Percentiles rank a stretch among this genome's conserved stretches.
These are phyloP conservation scores for Aspergillus neoniger DNA, from an alignment of 2,329 filamentous ascomycete species.

Conservation along the genomic window DNA sequence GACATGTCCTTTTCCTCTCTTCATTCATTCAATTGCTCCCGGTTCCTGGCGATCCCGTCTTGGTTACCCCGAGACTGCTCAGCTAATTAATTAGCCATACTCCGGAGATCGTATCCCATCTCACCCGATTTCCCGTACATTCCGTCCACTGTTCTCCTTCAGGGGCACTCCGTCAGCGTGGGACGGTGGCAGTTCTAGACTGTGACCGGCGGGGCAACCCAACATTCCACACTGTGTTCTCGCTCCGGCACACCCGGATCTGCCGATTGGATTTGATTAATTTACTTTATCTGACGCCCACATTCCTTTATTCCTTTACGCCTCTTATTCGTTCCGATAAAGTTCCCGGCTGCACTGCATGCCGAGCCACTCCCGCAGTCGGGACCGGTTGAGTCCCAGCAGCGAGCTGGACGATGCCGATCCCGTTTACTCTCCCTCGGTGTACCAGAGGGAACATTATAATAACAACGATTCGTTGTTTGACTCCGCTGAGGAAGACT, in stretches of 20 bases:
- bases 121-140: no score
- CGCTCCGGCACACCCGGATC: neutral
- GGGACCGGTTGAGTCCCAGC: constrained; percentile 34
- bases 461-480: neutral
- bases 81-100: no score
- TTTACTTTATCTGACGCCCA: neutral
- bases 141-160: neutral
- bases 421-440: constrained; percentile 14
- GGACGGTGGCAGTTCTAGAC: neutral
- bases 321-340: constrained; percentile 4
- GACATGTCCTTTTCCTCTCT: neutral
- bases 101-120: no score
- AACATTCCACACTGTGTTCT: neutral
- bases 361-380: constrained; percentile 37
- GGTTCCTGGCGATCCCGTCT: neutral
- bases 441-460: constrained; percentile 8
- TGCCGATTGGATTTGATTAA: neutral
- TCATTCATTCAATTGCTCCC: neutral
- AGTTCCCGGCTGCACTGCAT: constrained; percentile 24
- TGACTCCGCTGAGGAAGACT: neutral
- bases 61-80: neutral
- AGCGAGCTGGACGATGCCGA: constrained; percentile 23
- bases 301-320: neutral
- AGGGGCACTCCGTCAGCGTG: neutral
- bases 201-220: neutral